These are phyloP conservation scores for Xylaria sp. DNA, from an alignment of 2,329 filamentous ascomycete genomes.

Conservation along the genomic window DNA sequence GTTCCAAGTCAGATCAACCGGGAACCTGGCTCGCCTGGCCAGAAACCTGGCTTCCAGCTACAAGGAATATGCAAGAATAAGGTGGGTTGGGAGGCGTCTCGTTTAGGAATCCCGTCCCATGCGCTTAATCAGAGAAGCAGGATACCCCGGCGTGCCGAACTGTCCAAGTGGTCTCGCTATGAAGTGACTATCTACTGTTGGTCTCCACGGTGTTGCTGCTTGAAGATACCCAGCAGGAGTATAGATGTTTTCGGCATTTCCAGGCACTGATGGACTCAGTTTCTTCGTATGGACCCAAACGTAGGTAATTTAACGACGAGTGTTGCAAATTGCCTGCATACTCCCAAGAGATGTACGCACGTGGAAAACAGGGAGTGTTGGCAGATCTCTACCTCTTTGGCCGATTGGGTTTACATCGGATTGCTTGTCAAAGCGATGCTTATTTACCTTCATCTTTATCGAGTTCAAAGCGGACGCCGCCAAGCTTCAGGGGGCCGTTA, in stretches of 20 bases:
- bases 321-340: background rate
- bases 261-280: background rate
- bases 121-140: background rate
- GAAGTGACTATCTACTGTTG: background rate
- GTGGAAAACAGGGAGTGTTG: background rate
- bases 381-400: conserved; percentile 5
- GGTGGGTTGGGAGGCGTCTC: background rate
- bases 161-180: background rate
- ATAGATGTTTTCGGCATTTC: background rate
- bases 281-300: background rate
- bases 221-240: background rate
- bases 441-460: background rate
- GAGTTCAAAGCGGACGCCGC: background rate
- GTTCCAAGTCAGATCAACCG: conserved; percentile 8
- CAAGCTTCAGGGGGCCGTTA: background rate
- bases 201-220: background rate
- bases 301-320: background rate
- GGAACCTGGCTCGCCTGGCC: conserved; percentile 11
- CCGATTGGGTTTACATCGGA: background rate
- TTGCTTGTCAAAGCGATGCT: background rate
- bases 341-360: background rate
- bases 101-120: background rate
- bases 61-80: conserved; percentile 1
- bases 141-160: background rate
- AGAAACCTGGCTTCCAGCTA: conserved; percentile 5